A percentile compares a stretch with the other conserved stretches of the same genome.
phyloP scores from a whole-genome alignment of 257 asterid genomes.

The Hygrophila difformis region DNA sequence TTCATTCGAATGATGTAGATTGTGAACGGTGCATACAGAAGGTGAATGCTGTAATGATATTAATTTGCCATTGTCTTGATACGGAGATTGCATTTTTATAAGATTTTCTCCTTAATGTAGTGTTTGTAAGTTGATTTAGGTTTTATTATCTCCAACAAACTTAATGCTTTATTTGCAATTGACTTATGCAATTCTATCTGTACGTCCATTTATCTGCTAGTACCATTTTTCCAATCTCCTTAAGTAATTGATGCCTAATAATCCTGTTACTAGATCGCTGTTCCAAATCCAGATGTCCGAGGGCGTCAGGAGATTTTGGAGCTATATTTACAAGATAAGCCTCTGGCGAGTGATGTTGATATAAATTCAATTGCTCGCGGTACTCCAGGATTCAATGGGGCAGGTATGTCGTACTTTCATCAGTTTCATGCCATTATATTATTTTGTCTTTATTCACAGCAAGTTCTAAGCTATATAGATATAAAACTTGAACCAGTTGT shows the following conservation, averaged over 20 bases:
- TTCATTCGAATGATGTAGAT: too few species aligned
- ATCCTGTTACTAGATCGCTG: slow-evolving; percentile 53
- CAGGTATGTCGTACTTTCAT: slow-evolving; percentile 51
- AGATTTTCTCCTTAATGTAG: slow-evolving; percentile 10
- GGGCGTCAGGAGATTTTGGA: slow-evolving; percentile 93
- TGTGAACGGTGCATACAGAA: neutral
- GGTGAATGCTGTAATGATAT: neutral
- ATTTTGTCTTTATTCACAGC: slow-evolving; percentile 9
- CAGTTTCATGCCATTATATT: too few species aligned
- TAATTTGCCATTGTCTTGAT: slow-evolving; percentile 3
- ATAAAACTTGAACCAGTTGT: neutral
- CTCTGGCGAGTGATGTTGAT: slow-evolving; percentile 76
- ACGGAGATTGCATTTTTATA: neutral
- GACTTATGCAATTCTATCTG: neutral
- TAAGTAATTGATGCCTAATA: slow-evolving; percentile 11
- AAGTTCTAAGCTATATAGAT: neutral
- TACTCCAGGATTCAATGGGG: slow-evolving; percentile 97
- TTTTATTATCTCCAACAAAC: neutral
- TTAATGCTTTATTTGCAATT: neutral
- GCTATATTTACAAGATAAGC: slow-evolving; percentile 87
- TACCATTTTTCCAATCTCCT: slow-evolving; percentile 3
- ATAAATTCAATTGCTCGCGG: slow-evolving; percentile 92
- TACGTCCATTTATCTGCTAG: neutral
- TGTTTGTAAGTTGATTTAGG: neutral
- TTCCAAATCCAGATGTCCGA: slow-evolving; percentile 87